Conservation (phyloP, 1,284 basidiomycete genomes). For the Mycena sp. region DNA sequence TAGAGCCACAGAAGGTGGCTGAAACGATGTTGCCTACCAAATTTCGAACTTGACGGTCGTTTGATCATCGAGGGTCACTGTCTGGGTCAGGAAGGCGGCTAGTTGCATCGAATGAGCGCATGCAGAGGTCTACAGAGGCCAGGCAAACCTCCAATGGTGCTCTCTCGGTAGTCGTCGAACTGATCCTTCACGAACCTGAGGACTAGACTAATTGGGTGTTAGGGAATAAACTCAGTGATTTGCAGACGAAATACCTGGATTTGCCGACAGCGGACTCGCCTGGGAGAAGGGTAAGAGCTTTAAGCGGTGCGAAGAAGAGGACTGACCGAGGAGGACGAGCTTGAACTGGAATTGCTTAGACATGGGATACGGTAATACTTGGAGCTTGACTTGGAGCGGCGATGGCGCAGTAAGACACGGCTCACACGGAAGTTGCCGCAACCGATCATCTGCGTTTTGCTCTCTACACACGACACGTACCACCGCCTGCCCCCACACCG, state of each 20-base stretch:
- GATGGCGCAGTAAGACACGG: not conserved
- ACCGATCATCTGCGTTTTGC: conserved; percentile 3
- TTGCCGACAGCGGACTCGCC: conserved; percentile 98
- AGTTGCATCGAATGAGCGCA: conserved; percentile 33
- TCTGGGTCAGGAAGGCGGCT: conserved; percentile 98
- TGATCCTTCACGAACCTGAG: conserved; percentile 97
- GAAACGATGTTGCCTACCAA: conserved; percentile 67
- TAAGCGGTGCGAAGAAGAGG: not conserved
- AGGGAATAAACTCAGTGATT: conserved; percentile 28
- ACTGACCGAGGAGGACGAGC: conserved; percentile 88
- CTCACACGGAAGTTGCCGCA: not conserved
- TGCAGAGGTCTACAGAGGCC: conserved; percentile 12
- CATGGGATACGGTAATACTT: conserved; percentile 59
- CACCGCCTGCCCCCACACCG: conserved; percentile 4
- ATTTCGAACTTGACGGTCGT: conserved; percentile 98
- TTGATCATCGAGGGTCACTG: conserved; percentile 89
- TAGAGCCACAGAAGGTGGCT: conserved; percentile 1
- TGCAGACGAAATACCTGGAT: conserved; percentile 72
- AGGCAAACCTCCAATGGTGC: conserved; percentile 82
- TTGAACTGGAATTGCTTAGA: conserved; percentile 90
- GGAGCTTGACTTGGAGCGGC: conserved; percentile 22
- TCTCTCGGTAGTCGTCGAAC: conserved; percentile 97
- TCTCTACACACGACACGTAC: conserved; percentile 25
- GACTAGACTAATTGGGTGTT: conserved; percentile 73
- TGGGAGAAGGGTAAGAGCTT: conserved; percentile 42